Conservation (phyloP, 805 yeast species). For the Deakozyma indianensis region DNA sequence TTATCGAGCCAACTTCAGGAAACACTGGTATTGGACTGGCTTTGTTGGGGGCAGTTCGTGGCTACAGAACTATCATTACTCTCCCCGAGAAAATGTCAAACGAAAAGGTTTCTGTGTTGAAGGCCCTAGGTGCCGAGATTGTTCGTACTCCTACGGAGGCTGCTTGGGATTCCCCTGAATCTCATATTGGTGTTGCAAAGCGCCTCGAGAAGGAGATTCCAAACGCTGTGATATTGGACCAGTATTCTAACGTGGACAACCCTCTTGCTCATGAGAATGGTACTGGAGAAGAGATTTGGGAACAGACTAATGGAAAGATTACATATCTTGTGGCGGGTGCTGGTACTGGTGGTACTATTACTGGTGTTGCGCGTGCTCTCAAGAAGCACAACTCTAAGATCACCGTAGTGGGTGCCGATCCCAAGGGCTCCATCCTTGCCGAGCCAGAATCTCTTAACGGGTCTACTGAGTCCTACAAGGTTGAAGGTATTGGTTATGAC, state of each 20-base stretch:
- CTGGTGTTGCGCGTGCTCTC: slow-evolving; percentile 66
- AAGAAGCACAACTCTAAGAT: slow-evolving; percentile 55
- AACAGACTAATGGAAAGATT: slow-evolving; percentile 58
- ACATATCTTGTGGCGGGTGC: slow-evolving; percentile 80
- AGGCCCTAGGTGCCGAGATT: slow-evolving; percentile 83
- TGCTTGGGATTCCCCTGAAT: slow-evolving; percentile 85
- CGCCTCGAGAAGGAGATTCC: slow-evolving; percentile 72
- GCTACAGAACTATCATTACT: slow-evolving; percentile 76
- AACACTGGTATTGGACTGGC: slow-evolving; percentile 89
- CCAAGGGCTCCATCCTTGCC: slow-evolving; percentile 75
- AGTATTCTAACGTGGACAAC: slow-evolving; percentile 63
- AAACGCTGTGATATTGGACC: slow-evolving; percentile 72
- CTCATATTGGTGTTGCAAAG: slow-evolving; percentile 79
- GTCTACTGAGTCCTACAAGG: slow-evolving; percentile 48
- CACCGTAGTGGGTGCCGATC: slow-evolving; percentile 68
- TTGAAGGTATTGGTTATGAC: slow-evolving; percentile 87
- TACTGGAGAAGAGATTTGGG: slow-evolving; percentile 77
- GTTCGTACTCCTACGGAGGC: slow-evolving; percentile 87
- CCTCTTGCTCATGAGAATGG: slow-evolving; percentile 76
- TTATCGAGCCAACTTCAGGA: slow-evolving; percentile 84
- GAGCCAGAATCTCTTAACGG: slow-evolving; percentile 58
- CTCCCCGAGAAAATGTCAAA: slow-evolving; percentile 87
- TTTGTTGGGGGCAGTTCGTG: slow-evolving; percentile 72
- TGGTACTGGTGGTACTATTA: slow-evolving; percentile 86
- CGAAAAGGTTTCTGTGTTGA: slow-evolving; percentile 75